Evolutionary conservation across 805 yeast species (phyloP).

Genomic region (Candida ovalis): DNA sequence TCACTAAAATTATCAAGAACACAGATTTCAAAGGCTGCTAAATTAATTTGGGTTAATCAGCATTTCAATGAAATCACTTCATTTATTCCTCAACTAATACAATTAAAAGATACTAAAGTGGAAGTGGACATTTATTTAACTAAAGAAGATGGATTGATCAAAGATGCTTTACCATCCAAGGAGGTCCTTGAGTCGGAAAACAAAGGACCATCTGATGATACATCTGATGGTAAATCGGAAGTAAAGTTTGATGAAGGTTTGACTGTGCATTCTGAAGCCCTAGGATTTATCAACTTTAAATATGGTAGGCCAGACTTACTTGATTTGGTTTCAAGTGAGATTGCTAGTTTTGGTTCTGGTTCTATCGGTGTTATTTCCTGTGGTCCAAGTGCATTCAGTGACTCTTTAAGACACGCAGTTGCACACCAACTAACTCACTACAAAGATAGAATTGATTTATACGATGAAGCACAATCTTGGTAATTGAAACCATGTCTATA

Average conservation of each 20-base stretch:
- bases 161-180: conserved; percentile 14
- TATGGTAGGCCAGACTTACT: conserved; percentile 39
- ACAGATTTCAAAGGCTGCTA: conserved; percentile 25
- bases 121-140: conserved; percentile 37
- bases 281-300: conserved; percentile 32
- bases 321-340: conserved; percentile 31
- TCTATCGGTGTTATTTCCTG: conserved; percentile 41
- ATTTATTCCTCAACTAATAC: conserved; percentile 37
- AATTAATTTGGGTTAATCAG: conserved; percentile 60
- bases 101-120: conserved; percentile 26
- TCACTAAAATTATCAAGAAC: conserved; percentile 28
- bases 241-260: not conserved
- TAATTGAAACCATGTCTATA: conserved; percentile 22
- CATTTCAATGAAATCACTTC: conserved; percentile 43
- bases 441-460: conserved; percentile 59
- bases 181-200: not conserved
- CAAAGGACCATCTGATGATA: not conserved
- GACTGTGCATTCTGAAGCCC: conserved; percentile 7
- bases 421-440: conserved; percentile 37
- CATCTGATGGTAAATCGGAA: not conserved
- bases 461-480: conserved; percentile 77
- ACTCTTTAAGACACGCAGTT: conserved; percentile 47
- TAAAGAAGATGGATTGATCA: conserved; percentile 19
- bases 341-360: conserved; percentile 31
- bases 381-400: conserved; percentile 47